Percentiles rank a stretch among this genome's conserved stretches.
Conservation (phyloP, 2,329 filamentous ascomycete species). For the Paecilomyces dactylethromorphus region DNA sequence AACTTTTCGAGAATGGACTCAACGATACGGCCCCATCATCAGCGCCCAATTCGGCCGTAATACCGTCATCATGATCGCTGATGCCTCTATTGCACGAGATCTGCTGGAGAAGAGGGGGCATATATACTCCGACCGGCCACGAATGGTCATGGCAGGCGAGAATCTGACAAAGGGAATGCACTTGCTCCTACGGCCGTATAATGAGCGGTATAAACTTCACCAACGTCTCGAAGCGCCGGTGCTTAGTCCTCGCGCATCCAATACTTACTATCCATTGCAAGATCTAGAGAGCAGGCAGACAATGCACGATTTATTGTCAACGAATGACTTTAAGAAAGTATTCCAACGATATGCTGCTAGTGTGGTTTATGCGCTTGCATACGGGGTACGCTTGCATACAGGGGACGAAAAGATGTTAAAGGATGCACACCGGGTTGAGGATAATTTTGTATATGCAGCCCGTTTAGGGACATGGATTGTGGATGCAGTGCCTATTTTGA, state of each 20-base stretch:
- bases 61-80: slow-evolving; percentile 37
- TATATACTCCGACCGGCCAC: slow-evolving; percentile 47
- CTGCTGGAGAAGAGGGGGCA: slow-evolving; percentile 49
- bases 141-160: slow-evolving; percentile 45
- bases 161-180: slow-evolving; percentile 36
- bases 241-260: slow-evolving; percentile 19
- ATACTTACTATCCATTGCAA: slow-evolving; percentile 36
- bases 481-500: slow-evolving; percentile 38
- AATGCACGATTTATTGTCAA: slow-evolving; percentile 35
- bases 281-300: slow-evolving; percentile 43
- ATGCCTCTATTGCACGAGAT: slow-evolving; percentile 46
- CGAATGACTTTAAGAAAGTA: slow-evolving; percentile 37
- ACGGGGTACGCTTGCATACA: slow-evolving; percentile 40
- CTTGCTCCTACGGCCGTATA: slow-evolving; percentile 38
- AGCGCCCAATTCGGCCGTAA: slow-evolving; percentile 22
- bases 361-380: slow-evolving; percentile 45
- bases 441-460: slow-evolving; percentile 42
- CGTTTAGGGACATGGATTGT: slow-evolving; percentile 39
- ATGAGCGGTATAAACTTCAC: slow-evolving; percentile 31
- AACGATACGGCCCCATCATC: slow-evolving; percentile 29
- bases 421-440: slow-evolving; percentile 40
- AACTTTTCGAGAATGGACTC: slow-evolving; percentile 23
- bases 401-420: slow-evolving; percentile 38
- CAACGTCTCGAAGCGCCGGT: slow-evolving; percentile 33
- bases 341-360: slow-evolving; percentile 45